phyloP scores from a whole-genome alignment of 768 basidiomycete genomes.

The Macrolepiota albuminosa region DNA sequence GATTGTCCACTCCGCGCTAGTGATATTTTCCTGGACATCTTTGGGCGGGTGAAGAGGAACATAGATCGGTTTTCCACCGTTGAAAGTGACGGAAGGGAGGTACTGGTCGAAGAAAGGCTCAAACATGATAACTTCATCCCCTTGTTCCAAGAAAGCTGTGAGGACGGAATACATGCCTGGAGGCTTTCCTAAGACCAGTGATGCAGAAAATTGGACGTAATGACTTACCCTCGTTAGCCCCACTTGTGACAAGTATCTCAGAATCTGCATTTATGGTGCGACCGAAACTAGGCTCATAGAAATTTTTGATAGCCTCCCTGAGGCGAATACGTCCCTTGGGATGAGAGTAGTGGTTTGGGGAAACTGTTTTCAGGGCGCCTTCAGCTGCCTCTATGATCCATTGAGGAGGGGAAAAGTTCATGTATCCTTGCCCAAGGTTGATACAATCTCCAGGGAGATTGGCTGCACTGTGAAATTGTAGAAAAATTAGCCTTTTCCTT shows the following conservation, averaged over 20 bases:
- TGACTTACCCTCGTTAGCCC: conserved; percentile 88
- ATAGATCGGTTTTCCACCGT: conserved; percentile 88
- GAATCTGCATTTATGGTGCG: conserved; percentile 76
- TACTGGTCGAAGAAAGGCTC: conserved; percentile 99
- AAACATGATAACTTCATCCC: conserved; percentile 98
- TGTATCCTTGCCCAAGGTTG: conserved; percentile 93
- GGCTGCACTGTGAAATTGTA: conserved; percentile 50
- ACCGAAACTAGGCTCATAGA: conserved; percentile 67
- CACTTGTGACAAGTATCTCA: conserved; percentile 92
- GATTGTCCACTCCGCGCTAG: conserved; percentile 82
- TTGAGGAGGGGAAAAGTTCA: conserved; percentile 84
- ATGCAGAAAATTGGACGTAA: neutral
- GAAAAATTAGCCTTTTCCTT: conserved; percentile 7
- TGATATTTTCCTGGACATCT: conserved; percentile 37
- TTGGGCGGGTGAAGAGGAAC: conserved; percentile 92
- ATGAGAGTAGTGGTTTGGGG: conserved; percentile 85
- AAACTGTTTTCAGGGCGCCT: conserved; percentile 56
- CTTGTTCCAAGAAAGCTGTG: conserved; percentile 84
- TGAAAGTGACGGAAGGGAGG: conserved; percentile 88
- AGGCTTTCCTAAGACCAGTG: neutral
- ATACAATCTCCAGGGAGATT: conserved; percentile 91
- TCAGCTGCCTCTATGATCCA: conserved; percentile 77
- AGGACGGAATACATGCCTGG: conserved; percentile 92
- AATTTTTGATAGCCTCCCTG: conserved; percentile 78
- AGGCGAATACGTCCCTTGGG: conserved; percentile 86